Conservation (phyloP, 2,329 filamentous ascomycete genomes). For the Sporothrix sp. region DNA sequence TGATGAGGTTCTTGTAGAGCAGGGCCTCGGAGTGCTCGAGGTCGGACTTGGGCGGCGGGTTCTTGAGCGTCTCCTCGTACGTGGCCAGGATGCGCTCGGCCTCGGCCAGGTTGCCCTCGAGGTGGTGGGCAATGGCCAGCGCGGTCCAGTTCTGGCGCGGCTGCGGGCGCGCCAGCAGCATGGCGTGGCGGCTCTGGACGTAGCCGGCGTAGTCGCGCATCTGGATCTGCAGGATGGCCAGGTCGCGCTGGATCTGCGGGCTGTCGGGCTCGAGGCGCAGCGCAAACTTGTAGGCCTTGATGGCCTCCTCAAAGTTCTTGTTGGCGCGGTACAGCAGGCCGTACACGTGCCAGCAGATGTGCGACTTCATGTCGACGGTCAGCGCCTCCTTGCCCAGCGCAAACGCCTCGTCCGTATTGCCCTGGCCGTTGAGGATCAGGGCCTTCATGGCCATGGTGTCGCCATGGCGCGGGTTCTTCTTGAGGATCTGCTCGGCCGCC, state of each 20-base stretch:
- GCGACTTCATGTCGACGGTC: constrained; percentile 95
- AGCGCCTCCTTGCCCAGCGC: constrained; percentile 84
- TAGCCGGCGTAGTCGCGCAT: constrained; percentile 95
- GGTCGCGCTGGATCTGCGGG: constrained; percentile 83
- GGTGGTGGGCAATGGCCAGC: constrained; percentile 85
- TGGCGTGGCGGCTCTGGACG: constrained; percentile 75
- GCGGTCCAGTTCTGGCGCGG: constrained; percentile 94
- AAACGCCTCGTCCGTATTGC: constrained; percentile 90
- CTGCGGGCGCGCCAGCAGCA: constrained; percentile 75
- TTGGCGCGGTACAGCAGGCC: constrained; percentile 83
- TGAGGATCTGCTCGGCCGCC: constrained; percentile 89
- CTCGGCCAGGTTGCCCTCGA: constrained; percentile 73
- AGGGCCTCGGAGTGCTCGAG: constrained; percentile 89
- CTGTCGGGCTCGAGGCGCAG: constrained; percentile 90
- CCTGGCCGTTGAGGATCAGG: constrained; percentile 85
- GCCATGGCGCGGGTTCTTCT: constrained; percentile 90
- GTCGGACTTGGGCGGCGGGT: constrained; percentile 64
- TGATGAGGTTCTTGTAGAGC: constrained; percentile 91
- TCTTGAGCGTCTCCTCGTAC: constrained; percentile 88
- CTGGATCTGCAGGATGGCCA: constrained; percentile 88
- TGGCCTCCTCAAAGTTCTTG: constrained; percentile 98
- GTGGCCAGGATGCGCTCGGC: constrained; percentile 86
- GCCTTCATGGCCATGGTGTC: constrained; percentile 99
- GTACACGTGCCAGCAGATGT: constrained; percentile 99
- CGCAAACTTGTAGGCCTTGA: constrained; percentile 98